phyloP scores from a whole-genome alignment of 768 basidiomycete species.

The Lactarius hengduanensis region DNA sequence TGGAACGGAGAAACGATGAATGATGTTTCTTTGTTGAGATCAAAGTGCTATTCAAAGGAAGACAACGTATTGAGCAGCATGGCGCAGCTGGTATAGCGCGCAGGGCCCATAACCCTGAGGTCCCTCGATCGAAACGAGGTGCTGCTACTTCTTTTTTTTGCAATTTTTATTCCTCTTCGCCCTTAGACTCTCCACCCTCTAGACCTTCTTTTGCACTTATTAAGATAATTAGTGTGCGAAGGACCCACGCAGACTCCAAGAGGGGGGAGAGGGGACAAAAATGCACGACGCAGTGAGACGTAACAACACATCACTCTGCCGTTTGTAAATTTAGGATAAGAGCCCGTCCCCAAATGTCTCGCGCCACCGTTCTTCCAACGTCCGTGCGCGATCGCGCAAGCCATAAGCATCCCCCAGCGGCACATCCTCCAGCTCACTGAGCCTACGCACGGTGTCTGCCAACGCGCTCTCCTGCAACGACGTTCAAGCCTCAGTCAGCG shows the following conservation, averaged over 20 bases:
- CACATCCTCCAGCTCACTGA: slow-evolving; percentile 13
- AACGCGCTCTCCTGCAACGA: slow-evolving; percentile 19
- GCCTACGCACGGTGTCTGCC: slow-evolving; percentile 21
- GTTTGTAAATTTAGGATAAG: slow-evolving; percentile 16
- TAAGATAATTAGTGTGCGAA: background rate
- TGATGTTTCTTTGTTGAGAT: background rate
- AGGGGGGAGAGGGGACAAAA: background rate
- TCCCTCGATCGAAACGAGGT: slow-evolving; percentile 38
- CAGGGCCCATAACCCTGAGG: slow-evolving; percentile 36
- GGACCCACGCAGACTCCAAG: background rate
- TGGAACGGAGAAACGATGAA: background rate
- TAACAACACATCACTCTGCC: slow-evolving; percentile 5
- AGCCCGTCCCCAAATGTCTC: slow-evolving; percentile 19
- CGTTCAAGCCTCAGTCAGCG: background rate
- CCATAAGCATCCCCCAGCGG: slow-evolving; percentile 13
- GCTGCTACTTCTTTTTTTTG: slow-evolving; percentile 31
- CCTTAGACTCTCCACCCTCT: background rate
- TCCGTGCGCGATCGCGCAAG: slow-evolving; percentile 21
- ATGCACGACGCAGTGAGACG: background rate
- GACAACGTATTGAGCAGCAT: slow-evolving; percentile 29
- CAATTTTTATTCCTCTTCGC: background rate
- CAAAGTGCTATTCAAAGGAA: background rate
- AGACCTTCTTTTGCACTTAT: background rate
- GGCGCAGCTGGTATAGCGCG: slow-evolving; percentile 34
- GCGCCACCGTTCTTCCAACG: slow-evolving; percentile 13